These are phyloP conservation scores for Colletotrichum sp. DNA, from an alignment of 2,329 filamentous ascomycete species.

Conservation along the genomic window DNA sequence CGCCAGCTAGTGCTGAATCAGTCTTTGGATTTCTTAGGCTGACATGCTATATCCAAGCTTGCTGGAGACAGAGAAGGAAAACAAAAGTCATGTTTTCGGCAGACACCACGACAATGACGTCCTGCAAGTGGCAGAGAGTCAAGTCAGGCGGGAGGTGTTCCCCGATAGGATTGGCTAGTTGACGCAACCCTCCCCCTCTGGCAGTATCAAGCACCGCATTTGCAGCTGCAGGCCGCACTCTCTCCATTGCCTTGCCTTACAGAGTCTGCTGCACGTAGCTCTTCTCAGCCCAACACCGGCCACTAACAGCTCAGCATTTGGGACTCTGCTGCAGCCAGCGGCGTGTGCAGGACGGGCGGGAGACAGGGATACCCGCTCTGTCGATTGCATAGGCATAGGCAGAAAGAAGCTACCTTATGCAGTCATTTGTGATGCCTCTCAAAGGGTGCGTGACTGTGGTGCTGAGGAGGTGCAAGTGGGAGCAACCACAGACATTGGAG, in stretches of 20 bases:
- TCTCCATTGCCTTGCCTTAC: not conserved
- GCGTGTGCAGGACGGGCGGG: slow-evolving; percentile 14
- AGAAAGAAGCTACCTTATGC: not conserved
- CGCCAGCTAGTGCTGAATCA: slow-evolving; percentile 6
- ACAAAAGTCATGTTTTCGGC: slow-evolving; percentile 3
- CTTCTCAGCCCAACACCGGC: slow-evolving; percentile 12
- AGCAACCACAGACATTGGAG: not conserved
- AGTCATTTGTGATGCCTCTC: slow-evolving; percentile 9
- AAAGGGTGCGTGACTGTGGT: not conserved
- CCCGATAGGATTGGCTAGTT: slow-evolving; percentile 10
- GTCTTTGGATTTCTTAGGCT: not conserved
- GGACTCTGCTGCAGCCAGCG: not conserved
- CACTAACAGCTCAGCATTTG: slow-evolving; percentile 5
- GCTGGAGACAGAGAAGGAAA: not conserved
- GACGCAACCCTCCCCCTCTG: slow-evolving; percentile 1
- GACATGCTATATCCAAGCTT: not conserved
- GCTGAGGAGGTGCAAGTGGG: not conserved
- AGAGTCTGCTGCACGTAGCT: slow-evolving; percentile 1
- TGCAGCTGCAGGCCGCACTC: slow-evolving; percentile 15
- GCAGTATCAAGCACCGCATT: not conserved
- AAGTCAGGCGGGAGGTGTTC: slow-evolving; percentile 17
- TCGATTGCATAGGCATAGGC: not conserved
- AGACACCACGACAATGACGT: slow-evolving; percentile 12
- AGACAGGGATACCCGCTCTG: slow-evolving; percentile 10
- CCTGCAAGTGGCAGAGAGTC: slow-evolving; percentile 19